These are phyloP conservation scores for Paecilomyces formosus DNA, from an alignment of 2,329 filamentous ascomycete species.

Conservation along the genomic window DNA sequence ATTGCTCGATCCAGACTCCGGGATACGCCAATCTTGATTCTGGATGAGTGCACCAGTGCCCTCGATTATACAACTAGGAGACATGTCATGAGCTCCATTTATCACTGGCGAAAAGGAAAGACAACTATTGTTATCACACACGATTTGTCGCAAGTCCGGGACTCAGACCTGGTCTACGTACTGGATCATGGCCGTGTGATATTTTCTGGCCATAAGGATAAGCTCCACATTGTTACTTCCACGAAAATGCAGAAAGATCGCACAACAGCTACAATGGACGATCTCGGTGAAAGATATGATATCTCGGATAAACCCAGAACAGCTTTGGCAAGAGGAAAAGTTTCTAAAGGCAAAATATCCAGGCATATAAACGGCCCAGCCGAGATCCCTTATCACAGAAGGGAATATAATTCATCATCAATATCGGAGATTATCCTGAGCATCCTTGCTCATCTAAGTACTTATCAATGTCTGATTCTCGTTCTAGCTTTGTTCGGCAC, in stretches of 20 bases:
- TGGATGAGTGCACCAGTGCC: slow-evolving; percentile 85
- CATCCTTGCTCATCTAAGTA: slow-evolving; percentile 59
- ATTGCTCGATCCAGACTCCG: slow-evolving; percentile 71
- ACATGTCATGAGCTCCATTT: slow-evolving; percentile 65
- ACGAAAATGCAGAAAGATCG: neutral
- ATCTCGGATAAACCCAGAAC: neutral
- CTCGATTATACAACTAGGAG: slow-evolving; percentile 66
- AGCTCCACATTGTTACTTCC: neutral
- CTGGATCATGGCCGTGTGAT: slow-evolving; percentile 63
- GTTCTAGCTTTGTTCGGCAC: slow-evolving; percentile 55
- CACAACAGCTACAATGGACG: neutral
- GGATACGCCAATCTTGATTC: slow-evolving; percentile 70
- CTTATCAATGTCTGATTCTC: slow-evolving; percentile 47
- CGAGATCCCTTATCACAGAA: neutral
- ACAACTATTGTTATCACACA: slow-evolving; percentile 94
- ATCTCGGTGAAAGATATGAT: neutral
- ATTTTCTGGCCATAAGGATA: slow-evolving; percentile 56
- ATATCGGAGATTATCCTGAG: slow-evolving; percentile 57
- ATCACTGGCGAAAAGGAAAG: slow-evolving; percentile 68
- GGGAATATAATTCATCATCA: slow-evolving; percentile 11
- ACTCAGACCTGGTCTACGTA: slow-evolving; percentile 71
- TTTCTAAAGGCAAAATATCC: neutral
- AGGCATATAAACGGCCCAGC: slow-evolving; percentile 3
- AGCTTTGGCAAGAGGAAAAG: slow-evolving; percentile 6
- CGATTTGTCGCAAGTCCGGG: slow-evolving; percentile 67